phyloP scores from a whole-genome alignment of 2,329 filamentous ascomycete species.

The Alternaria incomplexa region DNA sequence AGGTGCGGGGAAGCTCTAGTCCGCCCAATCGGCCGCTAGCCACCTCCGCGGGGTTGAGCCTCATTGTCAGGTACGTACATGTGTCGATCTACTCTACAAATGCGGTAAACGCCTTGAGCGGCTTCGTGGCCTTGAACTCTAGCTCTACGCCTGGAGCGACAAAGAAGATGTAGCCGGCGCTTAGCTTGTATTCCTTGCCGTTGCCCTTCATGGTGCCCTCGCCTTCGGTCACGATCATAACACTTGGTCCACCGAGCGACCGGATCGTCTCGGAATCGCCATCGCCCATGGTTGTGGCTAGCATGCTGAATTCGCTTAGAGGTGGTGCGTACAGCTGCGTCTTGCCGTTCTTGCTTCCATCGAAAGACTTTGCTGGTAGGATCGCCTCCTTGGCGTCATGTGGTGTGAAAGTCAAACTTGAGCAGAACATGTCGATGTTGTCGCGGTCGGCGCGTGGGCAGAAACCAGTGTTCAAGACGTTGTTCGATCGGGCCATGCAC shows the following conservation, averaged over 20 bases:
- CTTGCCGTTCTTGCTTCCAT: conserved; percentile 63
- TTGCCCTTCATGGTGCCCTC: conserved; percentile 62
- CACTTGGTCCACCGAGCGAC: conserved; percentile 64
- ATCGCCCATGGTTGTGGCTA: conserved; percentile 62
- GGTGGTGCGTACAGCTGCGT: conserved; percentile 70
- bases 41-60: conserved; percentile 20
- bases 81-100: conserved; percentile 48
- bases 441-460: conserved; percentile 71
- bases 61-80: conserved; percentile 2
- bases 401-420: conserved; percentile 68
- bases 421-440: conserved; percentile 67
- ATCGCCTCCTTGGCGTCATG: conserved; percentile 64
- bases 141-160: conserved; percentile 64
- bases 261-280: conserved; percentile 66
- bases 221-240: conserved; percentile 68
- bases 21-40: conserved; percentile 25
- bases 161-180: conserved; percentile 70
- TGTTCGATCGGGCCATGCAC: conserved; percentile 78
- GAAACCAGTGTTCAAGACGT: conserved; percentile 77
- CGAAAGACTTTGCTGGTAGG: conserved; percentile 58
- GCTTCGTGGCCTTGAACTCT: conserved; percentile 52
- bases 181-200: conserved; percentile 60
- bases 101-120: conserved; percentile 57
- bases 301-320: conserved; percentile 74
- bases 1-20: conserved; percentile 22